A percentile compares a stretch with the other conserved stretches of the same genome.
Evolutionary conservation across 2,329 filamentous ascomycete species (phyloP).

Genomic region (Colletotrichum chlorophyti): DNA sequence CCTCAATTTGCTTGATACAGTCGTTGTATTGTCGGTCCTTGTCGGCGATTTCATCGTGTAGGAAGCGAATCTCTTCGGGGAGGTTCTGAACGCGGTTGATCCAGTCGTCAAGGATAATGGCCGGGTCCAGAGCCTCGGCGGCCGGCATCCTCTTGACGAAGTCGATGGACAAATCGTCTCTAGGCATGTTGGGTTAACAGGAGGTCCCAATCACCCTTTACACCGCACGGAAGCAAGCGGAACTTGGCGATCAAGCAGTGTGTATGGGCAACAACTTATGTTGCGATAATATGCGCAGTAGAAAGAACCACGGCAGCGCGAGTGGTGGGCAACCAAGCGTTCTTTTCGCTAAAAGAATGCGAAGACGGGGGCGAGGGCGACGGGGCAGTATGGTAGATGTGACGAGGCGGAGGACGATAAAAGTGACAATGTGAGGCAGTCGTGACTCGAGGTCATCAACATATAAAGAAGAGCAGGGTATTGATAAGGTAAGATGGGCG

Average conservation of each 20-base stretch:
- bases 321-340: not conserved
- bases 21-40: conserved; percentile 78
- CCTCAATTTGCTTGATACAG: conserved; percentile 71
- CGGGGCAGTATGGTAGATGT: not conserved
- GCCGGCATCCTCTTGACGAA: conserved; percentile 72
- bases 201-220: conserved; percentile 32
- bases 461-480: conserved; percentile 9
- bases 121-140: conserved; percentile 67
- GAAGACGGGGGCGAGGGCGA: conserved; percentile 4
- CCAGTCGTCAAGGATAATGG: conserved; percentile 80
- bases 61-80: conserved; percentile 81
- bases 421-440: conserved; percentile 1
- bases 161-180: conserved; percentile 76
- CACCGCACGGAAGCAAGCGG: conserved; percentile 7
- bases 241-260: conserved; percentile 4
- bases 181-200: conserved; percentile 72
- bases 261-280: not conserved
- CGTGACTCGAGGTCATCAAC: conserved; percentile 15
- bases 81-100: conserved; percentile 78
- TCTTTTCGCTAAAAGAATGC: no score
- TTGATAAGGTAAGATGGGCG: conserved; percentile 8
- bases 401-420: not conserved
- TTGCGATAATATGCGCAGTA: not conserved
- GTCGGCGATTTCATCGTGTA: conserved; percentile 82
- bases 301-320: conserved; percentile 1